Base-by-base conservation (phyloP, 176 grass and related monocot species). In the Aegilops bicornis region DNA sequence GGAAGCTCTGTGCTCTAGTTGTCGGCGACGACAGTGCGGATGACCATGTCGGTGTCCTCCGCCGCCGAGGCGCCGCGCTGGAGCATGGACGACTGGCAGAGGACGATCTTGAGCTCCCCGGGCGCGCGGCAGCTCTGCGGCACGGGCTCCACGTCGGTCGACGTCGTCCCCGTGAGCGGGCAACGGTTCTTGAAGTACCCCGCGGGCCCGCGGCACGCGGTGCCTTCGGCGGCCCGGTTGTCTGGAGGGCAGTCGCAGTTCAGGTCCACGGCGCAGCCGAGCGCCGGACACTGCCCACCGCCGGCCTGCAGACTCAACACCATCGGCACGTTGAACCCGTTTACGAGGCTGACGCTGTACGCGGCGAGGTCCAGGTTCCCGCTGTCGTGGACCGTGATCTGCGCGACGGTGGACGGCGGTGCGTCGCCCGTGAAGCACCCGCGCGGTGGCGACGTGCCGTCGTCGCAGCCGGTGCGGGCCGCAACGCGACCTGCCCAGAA, bases 261-360 rank as follows among this genome's bases (percentile, higher is more conserved):
- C 43, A 92, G 82, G 74, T 92, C 87, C 1, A 32, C 79, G 56
- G 66, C 23, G 83, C 87, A 92, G 2, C 82, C 83, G 14, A 88
- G 86, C 5, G 35, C 83, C 0, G 82, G 90, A 45, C 90, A 92
- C 83, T 88, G 86, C 30, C 77, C 90, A 7, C 60, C 65, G 48
- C 62, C 70, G 25, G 87, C 79, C 84, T 89, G 87, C 68, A 84
- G 91, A 59, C 80, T 86, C 25, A 92, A 7, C 15, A 89, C 84
- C 13, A 73, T 14, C 11, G 90, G 90, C 80, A 89, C 83, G 87
- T 92, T 92, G 87, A 92, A 92, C 8, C 90, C 90, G 80, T 92
- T 79, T 2, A 89, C 79, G 0, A 92, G 80, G 87, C 87, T 89
- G 7, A 92, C 83, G 87, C 84, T 86, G 83, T 89, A 92, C 10